These are phyloP conservation scores for Ceratocystis lukuohia DNA, from an alignment of 2,329 filamentous ascomycete species.

Conservation along the genomic window DNA sequence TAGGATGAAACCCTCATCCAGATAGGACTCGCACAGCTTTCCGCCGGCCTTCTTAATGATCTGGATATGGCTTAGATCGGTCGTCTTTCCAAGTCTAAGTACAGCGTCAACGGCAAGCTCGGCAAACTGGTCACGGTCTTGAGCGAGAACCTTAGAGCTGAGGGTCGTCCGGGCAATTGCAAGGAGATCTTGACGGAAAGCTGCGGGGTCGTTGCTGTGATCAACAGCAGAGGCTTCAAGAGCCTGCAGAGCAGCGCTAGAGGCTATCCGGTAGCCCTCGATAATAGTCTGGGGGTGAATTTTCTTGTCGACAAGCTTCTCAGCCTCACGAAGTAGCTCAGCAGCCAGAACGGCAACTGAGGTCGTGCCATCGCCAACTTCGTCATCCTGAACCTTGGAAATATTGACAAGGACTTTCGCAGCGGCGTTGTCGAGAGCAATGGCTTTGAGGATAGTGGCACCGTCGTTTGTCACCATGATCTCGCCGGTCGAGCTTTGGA, in stretches of 20 bases:
- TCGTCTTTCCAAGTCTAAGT: constrained; percentile 74
- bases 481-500: constrained; percentile 69
- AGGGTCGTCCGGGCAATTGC: constrained; percentile 89
- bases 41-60: constrained; percentile 99
- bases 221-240: constrained; percentile 77
- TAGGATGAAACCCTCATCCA: constrained; percentile 95
- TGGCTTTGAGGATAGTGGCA: constrained; percentile 94
- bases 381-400: constrained; percentile 97
- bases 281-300: constrained; percentile 99
- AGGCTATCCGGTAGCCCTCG: constrained; percentile 96
- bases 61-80: constrained; percentile 93
- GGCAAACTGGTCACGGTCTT: constrained; percentile 86
- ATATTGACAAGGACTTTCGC: constrained; percentile 98
- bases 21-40: constrained; percentile 92
- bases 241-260: constrained; percentile 70
- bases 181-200: constrained; percentile 79
- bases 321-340: constrained; percentile 87
- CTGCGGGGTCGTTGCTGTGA: constrained; percentile 68
- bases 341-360: constrained; percentile 94
- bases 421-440: constrained; percentile 94
- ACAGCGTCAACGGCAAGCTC: constrained; percentile 84
- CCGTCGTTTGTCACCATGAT: constrained; percentile 99
- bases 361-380: constrained; percentile 94
- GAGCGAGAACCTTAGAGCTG: constrained; percentile 90
- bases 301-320: constrained; percentile 95